Conservation (phyloP, 2,329 filamentous ascomycete genomes). For the Cladosporium sp. region DNA sequence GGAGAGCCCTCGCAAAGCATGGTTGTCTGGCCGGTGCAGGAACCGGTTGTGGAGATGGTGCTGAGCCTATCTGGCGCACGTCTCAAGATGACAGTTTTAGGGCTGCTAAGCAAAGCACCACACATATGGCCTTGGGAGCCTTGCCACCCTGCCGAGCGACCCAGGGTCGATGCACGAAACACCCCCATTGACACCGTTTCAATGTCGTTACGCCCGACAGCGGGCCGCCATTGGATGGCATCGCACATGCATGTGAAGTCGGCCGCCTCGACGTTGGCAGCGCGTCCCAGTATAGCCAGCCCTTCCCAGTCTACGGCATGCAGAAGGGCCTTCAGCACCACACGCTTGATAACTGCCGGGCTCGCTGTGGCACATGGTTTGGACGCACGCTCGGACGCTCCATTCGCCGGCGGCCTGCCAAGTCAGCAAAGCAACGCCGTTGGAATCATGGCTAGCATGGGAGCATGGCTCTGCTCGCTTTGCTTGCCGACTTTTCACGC, state of each 20-base stretch:
- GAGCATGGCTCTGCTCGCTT: not conserved
- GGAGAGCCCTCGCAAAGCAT: not conserved
- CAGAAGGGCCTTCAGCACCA: not conserved
- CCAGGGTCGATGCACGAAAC: not conserved
- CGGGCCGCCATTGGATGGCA: not conserved
- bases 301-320: not conserved
- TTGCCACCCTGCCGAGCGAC: conserved; percentile 5
- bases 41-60: conserved; percentile 18
- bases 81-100: conserved; percentile 12
- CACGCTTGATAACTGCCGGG: not conserved
- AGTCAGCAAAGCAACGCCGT: not conserved
- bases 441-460: not conserved
- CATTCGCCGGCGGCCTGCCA: not conserved
- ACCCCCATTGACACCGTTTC: not conserved
- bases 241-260: not conserved
- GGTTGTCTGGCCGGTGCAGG: conserved; percentile 18
- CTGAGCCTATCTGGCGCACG: conserved; percentile 16
- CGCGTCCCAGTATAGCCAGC: not conserved
- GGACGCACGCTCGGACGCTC: not conserved
- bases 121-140: not conserved
- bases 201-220: not conserved
- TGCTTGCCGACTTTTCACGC: conserved; percentile 3
- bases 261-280: not conserved
- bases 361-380: not conserved
- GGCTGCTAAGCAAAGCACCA: not conserved